These are phyloP conservation scores for Knoxia roxburghii DNA, from an alignment of 257 asterid genomes.

Conservation along the genomic window DNA sequence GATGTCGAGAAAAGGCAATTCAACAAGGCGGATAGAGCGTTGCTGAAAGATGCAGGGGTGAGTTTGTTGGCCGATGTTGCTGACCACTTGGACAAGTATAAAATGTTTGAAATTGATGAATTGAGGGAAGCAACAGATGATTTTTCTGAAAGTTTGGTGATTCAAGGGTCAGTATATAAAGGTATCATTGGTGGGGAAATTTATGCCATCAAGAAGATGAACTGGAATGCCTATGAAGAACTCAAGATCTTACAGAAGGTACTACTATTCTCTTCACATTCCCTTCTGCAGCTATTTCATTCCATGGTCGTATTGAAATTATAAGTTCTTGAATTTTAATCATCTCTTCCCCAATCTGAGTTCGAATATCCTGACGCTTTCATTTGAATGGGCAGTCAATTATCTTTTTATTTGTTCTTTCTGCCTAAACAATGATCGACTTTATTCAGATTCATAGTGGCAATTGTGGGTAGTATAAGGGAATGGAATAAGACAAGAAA, in stretches of 20 bases:
- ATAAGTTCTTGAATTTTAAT: neutral
- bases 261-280: neutral
- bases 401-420: neutral
- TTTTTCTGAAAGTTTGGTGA: slow-evolving; percentile 53
- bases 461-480: neutral
- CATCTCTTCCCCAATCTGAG: neutral
- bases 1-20: slow-evolving; percentile 39
- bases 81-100: slow-evolving; percentile 89
- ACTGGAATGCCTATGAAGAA: slow-evolving; percentile 97
- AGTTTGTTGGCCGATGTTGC: slow-evolving; percentile 85
- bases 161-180: slow-evolving; percentile 84
- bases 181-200: slow-evolving; percentile 60
- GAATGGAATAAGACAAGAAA: neutral
- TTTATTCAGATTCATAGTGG: neutral
- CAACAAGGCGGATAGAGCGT: slow-evolving; percentile 22
- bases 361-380: neutral
- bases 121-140: slow-evolving; percentile 67
- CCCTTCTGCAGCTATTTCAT: neutral
- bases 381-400: neutral
- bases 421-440: neutral
- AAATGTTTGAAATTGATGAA: slow-evolving; percentile 58
- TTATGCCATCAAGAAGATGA: slow-evolving; percentile 93
- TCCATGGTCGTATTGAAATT: neutral
- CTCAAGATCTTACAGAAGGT: slow-evolving; percentile 97
- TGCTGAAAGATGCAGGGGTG: slow-evolving; percentile 46